phyloP scores from a whole-genome alignment of 2,329 filamentous ascomycete species.

The Phyllosticta paracitricarpa region DNA sequence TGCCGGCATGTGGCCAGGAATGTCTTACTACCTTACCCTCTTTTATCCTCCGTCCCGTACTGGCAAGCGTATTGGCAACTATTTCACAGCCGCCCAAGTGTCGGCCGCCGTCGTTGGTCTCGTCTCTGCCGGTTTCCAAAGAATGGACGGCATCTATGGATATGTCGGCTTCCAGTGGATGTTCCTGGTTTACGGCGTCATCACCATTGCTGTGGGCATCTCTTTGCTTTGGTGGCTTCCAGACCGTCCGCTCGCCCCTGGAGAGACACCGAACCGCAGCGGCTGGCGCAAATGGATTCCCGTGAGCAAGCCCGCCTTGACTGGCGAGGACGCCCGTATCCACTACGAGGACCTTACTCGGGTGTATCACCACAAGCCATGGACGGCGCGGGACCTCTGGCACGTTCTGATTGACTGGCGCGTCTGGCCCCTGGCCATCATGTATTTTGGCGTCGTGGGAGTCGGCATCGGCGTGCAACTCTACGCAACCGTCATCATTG shows the following conservation, averaged over 20 bases:
- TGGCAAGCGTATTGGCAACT: conserved; percentile 79
- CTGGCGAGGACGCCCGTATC: conserved; percentile 64
- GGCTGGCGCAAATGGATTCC: conserved; percentile 58
- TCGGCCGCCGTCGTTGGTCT: conserved; percentile 83
- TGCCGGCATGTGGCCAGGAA: conserved; percentile 90
- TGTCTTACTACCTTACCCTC: conserved; percentile 84
- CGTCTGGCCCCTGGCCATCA: conserved; percentile 73
- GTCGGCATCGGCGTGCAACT: conserved; percentile 85
- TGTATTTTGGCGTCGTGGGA: conserved; percentile 93
- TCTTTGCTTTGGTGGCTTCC: conserved; percentile 81
- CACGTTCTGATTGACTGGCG: conserved; percentile 74
- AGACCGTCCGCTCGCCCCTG: conserved; percentile 67
- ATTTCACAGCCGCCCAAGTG: conserved; percentile 81
- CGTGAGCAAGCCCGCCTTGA: conserved; percentile 57
- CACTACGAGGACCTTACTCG: conserved; percentile 76
- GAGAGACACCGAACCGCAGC: conserved; percentile 39
- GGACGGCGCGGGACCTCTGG: conserved; percentile 61
- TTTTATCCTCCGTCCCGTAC: conserved; percentile 85
- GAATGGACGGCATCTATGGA: conserved; percentile 72
- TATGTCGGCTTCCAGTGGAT: conserved; percentile 84
- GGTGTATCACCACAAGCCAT: conserved; percentile 66
- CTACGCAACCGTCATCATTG: conserved; percentile 80
- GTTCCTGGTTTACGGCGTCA: conserved; percentile 78
- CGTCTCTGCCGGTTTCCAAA: conserved; percentile 81
- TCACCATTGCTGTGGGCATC: conserved; percentile 62